phyloP scores from a whole-genome alignment of 495 filamentous ascomycete species.

The Pyronema domesticum region DNA sequence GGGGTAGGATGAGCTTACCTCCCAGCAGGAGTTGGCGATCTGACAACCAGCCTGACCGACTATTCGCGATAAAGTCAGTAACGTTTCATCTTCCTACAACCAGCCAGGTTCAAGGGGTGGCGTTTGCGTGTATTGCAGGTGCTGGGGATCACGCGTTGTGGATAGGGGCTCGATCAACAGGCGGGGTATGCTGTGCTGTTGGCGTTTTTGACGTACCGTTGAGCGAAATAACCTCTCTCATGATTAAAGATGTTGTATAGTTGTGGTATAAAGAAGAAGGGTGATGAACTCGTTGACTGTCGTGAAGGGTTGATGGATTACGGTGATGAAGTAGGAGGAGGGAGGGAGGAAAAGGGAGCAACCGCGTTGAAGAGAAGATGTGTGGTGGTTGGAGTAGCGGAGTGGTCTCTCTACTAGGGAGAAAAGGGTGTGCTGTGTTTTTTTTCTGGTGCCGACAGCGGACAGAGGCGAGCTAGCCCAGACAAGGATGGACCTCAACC shows the following conservation, averaged over 20 bases:
- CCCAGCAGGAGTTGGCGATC: conserved; percentile 99
- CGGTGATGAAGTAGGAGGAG: not conserved
- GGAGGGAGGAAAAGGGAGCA: conserved; percentile 1
- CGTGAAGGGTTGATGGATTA: conserved; percentile 3
- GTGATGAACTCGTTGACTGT: conserved; percentile 4
- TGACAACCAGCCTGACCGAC: conserved; percentile 99
- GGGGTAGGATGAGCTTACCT: conserved; percentile 47
- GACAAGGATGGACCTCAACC: not conserved
- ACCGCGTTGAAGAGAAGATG: not conserved
- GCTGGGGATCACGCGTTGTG: conserved; percentile 2
- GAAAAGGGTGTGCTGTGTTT: not conserved
- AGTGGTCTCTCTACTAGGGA: not conserved
- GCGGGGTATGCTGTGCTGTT: conserved; percentile 2
- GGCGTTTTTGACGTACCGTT: conserved; percentile 58
- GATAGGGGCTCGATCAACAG: not conserved
- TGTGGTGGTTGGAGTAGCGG: not conserved
- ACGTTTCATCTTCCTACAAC: not conserved
- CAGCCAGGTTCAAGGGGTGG: conserved; percentile 8
- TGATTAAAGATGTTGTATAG: conserved; percentile 30
- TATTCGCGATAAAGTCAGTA: conserved; percentile 30
- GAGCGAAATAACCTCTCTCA: conserved; percentile 99
- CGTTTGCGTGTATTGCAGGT: not conserved
- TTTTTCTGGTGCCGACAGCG: conserved; percentile 2
- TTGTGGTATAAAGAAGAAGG: not conserved
- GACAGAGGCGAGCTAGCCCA: not conserved